Base-by-base conservation (phyloP, 2,329 filamentous ascomycete species). In the Phaeosphaeria sp. region DNA sequence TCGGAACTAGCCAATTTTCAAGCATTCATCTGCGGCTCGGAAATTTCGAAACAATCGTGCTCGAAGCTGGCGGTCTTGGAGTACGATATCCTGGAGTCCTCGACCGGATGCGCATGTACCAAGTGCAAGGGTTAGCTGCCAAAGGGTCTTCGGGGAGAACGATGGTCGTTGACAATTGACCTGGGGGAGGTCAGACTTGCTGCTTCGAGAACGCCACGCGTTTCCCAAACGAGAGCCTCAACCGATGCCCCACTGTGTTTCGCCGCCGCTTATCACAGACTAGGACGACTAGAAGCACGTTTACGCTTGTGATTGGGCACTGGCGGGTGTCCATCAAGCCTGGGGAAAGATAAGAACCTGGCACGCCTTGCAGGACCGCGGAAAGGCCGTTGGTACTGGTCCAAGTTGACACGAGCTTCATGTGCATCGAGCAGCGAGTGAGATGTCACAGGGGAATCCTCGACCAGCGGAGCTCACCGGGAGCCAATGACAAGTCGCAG, bases 251-350 rank as follows among this genome's bases (percentile, higher is more conserved):
- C 69, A 65, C 68, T 56, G 61, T 67, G 53, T 65, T 69, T 75
- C 66, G 73, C 72, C 72, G 70, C 73, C 67, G 72, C 65, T 74
- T 76, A 75, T 76, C 72, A 71, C 58, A 23, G 47, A 52, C 66
- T 60, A 66, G 59, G 58, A 41, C 44, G 25, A 36, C 48, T 36
- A 20, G 55, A 53, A 51, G 58, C 64, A 65, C 61, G 61, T 64
- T 63, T 42, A 50, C 25, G 11, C 33, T 17, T 46, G 43, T 62
- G 53, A 73, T 69, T 68, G 63, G 69, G 11, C 30, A 42, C 44
- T 22, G 50, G 17, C 20, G 33, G 47, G 17, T 13, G 46, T 46
- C 52, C 67, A 67, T 69, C 68, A 60, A 60, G 56, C 52, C 67
- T 68, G 64, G 63, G 65, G 63, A 64, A 66, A 65, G 73, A 75